phyloP scores from a whole-genome alignment of 2,329 filamentous ascomycete genomes.

The Aspergillus glaucus region DNA sequence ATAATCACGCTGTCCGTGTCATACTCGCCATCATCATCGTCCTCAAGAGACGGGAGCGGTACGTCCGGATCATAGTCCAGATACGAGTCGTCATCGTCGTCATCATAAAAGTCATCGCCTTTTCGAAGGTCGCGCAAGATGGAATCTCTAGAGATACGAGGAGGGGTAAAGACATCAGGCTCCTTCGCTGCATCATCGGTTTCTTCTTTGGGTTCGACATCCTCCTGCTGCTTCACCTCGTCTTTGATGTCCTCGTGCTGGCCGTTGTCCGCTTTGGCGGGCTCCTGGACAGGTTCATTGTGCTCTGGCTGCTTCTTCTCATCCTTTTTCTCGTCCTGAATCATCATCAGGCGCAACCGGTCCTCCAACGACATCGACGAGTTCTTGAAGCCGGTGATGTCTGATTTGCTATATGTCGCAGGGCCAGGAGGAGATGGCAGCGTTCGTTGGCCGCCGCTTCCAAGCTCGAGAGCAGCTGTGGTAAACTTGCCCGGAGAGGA shows the following conservation, averaged over 20 bases:
- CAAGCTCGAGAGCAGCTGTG: slow-evolving; percentile 65
- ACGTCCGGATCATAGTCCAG: slow-evolving; percentile 75
- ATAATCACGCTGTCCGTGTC: slow-evolving; percentile 57
- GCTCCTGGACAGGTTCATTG: slow-evolving; percentile 1
- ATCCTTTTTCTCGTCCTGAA: slow-evolving; percentile 52
- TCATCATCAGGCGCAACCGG: slow-evolving; percentile 79
- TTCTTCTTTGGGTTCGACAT: slow-evolving; percentile 8
- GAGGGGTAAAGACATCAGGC: slow-evolving; percentile 56
- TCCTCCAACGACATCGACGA: slow-evolving; percentile 80
- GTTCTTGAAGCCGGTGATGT: slow-evolving; percentile 69
- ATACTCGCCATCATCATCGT: slow-evolving; percentile 56
- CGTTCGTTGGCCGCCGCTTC: slow-evolving; percentile 59
- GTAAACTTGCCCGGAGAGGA: slow-evolving; percentile 59
- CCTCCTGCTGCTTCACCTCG: slow-evolving; percentile 23
- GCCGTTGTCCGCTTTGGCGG: background rate
- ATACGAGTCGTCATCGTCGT: slow-evolving; percentile 53
- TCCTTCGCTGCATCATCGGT: slow-evolving; percentile 50
- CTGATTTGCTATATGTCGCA: slow-evolving; percentile 64
- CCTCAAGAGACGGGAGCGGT: slow-evolving; percentile 83
- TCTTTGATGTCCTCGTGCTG: slow-evolving; percentile 3
- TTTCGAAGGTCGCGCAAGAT: slow-evolving; percentile 79
- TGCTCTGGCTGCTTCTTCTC: background rate
- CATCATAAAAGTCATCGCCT: slow-evolving; percentile 50
- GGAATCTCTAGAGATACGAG: slow-evolving; percentile 85
- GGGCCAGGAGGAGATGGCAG: slow-evolving; percentile 67